Conservation (phyloP, 768 basidiomycete species). For the Lactarius quietus region DNA sequence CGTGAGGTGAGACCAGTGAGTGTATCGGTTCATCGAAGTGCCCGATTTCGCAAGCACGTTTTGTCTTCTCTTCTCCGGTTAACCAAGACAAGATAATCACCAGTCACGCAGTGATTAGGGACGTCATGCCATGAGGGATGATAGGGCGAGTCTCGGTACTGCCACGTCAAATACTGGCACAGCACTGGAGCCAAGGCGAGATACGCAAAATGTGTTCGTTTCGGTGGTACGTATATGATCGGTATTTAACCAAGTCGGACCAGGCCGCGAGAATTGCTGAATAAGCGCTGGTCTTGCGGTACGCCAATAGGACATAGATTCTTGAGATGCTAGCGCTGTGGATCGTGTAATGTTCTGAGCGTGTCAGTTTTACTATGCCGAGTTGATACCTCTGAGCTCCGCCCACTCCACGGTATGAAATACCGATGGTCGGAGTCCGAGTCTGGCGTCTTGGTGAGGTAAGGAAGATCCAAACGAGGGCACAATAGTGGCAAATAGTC, state of each 20-base stretch:
- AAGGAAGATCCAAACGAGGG: neutral
- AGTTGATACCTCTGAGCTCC: no score
- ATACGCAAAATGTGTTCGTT: neutral
- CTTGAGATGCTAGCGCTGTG: no score
- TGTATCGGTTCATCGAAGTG: constrained; percentile 56
- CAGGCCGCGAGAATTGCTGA: no score
- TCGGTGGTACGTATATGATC: no score
- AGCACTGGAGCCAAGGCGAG: constrained; percentile 3
- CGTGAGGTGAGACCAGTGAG: constrained; percentile 52
- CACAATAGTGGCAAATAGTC: constrained; percentile 10
- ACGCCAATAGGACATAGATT: no score
- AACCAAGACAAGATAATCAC: constrained; percentile 36
- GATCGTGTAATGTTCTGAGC: neutral
- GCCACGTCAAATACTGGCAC: neutral
- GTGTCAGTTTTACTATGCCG: no score
- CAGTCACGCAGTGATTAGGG: constrained; percentile 51
- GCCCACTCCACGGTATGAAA: neutral
- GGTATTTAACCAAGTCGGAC: no score
- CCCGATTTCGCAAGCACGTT: constrained; percentile 55
- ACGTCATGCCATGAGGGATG: constrained; percentile 33
- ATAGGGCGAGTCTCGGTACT: constrained; percentile 42
- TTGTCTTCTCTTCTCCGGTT: constrained; percentile 30
- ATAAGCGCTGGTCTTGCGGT: no score
- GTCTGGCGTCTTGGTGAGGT: no score
- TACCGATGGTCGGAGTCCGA: no score